These are phyloP conservation scores for Niebla homalea DNA, from an alignment of 495 filamentous ascomycete genomes.

Conservation along the genomic window DNA sequence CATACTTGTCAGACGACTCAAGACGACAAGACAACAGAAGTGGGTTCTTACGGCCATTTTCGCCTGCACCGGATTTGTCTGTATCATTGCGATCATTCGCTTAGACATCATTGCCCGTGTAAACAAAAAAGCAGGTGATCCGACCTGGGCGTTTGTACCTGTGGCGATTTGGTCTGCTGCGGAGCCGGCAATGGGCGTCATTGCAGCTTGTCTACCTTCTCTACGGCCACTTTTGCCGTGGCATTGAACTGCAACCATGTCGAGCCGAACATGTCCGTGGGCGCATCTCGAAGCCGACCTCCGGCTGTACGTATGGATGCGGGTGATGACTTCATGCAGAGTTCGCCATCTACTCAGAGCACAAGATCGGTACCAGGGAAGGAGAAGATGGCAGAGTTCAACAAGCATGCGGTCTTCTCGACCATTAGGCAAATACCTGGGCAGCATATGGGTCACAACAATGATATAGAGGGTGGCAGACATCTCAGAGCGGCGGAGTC, in stretches of 20 bases:
- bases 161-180: conserved; percentile 14
- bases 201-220: conserved; percentile 33
- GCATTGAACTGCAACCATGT: conserved; percentile 3
- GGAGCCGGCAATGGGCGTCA: conserved; percentile 33
- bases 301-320: too few relatives aligned
- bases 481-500: background rate
- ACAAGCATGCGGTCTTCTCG: background rate
- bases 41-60: conserved; percentile 9
- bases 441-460: background rate
- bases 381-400: background rate
- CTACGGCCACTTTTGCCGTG: conserved; percentile 25
- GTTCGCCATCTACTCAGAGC: background rate
- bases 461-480: conserved; percentile 1
- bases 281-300: background rate
- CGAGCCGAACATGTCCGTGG: background rate
- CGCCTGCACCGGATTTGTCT: conserved; percentile 9
- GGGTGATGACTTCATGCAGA: too few relatives aligned
- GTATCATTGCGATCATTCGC: conserved; percentile 12
- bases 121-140: background rate
- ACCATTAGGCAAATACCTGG: background rate
- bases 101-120: conserved; percentile 7
- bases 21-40: conserved; percentile 7
- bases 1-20: conserved; percentile 6
- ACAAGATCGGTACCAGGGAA: background rate
- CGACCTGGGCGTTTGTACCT: conserved; percentile 13